phyloP scores from a whole-genome alignment of 1,284 basidiomycete genomes.

The Microbotryum saponariae region DNA sequence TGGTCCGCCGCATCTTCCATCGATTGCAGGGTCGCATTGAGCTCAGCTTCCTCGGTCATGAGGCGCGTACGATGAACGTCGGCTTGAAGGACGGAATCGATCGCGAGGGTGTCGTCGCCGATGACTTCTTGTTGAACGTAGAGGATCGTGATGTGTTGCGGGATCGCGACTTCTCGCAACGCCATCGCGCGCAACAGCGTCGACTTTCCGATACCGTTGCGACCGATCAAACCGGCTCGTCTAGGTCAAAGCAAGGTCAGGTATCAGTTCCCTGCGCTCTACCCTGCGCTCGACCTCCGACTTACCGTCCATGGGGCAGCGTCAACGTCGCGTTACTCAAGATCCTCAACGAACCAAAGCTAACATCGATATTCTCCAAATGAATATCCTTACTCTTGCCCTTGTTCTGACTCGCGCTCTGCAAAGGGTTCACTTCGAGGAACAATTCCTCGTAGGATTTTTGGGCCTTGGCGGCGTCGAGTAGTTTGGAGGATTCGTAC shows the following conservation, averaged over 20 bases:
- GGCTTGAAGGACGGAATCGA: conserved; percentile 91
- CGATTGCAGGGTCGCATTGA: conserved; percentile 63
- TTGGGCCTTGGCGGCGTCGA: conserved; percentile 85
- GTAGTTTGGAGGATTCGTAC: conserved; percentile 91
- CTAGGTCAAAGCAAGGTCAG: conserved; percentile 12
- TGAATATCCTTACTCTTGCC: conserved; percentile 97
- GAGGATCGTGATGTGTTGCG: conserved; percentile 87
- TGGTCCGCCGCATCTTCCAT: conserved; percentile 43
- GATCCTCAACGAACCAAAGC: conserved; percentile 54
- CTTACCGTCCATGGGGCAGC: conserved; percentile 72
- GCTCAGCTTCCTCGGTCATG: conserved; percentile 64
- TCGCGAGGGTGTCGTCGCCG: conserved; percentile 85
- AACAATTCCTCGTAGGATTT: conserved; percentile 98
- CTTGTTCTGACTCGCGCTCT: conserved; percentile 67
- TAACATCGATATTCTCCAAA: conserved; percentile 88
- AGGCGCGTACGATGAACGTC: conserved; percentile 93
- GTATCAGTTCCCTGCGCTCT: neutral
- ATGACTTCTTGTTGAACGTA: conserved; percentile 97
- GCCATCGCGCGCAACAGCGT: conserved; percentile 94
- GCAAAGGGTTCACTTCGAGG: conserved; percentile 97
- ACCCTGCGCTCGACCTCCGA: conserved; percentile 37
- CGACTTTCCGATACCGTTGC: conserved; percentile 89
- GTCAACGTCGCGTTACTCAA: conserved; percentile 69
- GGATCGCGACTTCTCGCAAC: conserved; percentile 86
- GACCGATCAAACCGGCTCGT: conserved; percentile 49